Conservation (phyloP, 2,329 filamentous ascomycete genomes). For the Epichloe festucae region DNA sequence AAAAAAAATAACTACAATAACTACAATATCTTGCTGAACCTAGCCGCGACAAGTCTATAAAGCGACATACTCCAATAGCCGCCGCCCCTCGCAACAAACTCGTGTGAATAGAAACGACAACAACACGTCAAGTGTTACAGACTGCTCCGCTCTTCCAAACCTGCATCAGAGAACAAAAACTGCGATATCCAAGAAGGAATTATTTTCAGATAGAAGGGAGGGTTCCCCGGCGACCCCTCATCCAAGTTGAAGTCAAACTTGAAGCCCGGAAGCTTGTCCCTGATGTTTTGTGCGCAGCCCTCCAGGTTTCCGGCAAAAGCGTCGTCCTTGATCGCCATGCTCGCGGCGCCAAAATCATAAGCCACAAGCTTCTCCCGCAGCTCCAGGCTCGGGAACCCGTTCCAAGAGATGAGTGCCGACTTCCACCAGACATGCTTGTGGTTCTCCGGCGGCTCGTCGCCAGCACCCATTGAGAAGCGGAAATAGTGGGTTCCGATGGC, state of each 20-base stretch:
- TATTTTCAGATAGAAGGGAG: background rate
- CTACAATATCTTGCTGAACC: too few relatives aligned
- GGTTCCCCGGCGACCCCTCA: conserved; percentile 6
- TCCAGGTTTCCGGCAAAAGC: conserved; percentile 4
- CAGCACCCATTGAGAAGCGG: conserved; percentile 13
- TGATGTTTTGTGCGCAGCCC: background rate
- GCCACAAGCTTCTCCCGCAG: conserved; percentile 5
- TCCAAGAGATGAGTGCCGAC: conserved; percentile 18
- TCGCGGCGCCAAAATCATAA: conserved; percentile 8
- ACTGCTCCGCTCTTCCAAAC: too few relatives aligned
- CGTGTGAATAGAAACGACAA: too few relatives aligned
- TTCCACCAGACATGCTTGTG: conserved; percentile 18
- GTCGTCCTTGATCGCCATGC: conserved; percentile 7
- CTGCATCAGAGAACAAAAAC: too few relatives aligned
- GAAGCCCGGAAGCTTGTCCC: conserved; percentile 3
- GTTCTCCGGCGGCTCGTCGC: conserved; percentile 17
- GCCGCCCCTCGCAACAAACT: too few relatives aligned
- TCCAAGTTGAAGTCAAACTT: conserved; percentile 7
- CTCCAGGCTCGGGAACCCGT: conserved; percentile 16
- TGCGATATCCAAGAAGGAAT: too few relatives aligned
- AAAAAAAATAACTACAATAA: too few relatives aligned
- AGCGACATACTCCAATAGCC: too few relatives aligned
- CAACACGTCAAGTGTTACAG: too few relatives aligned
- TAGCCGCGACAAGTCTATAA: too few relatives aligned
- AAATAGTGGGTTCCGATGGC: conserved; percentile 18